Conservation (phyloP, 2,329 filamentous ascomycete species). For the Aspergillus puulaauensis region DNA sequence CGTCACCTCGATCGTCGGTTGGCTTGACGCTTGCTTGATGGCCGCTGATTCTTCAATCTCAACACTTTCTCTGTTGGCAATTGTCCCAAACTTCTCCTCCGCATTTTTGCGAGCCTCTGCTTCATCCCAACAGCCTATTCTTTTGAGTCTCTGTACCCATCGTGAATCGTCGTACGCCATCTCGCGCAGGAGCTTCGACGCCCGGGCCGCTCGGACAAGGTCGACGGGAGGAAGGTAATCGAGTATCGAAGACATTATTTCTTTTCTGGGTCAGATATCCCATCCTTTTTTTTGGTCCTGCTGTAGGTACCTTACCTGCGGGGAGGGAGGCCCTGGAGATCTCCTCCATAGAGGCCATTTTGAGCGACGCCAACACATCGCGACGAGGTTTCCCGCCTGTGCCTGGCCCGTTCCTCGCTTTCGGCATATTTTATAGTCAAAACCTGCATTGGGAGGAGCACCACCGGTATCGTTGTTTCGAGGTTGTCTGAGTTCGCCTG, state of each 20-base stretch:
- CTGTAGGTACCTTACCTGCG: constrained; percentile 59
- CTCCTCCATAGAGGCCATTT: constrained; percentile 72
- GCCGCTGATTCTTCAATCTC: constrained; percentile 27
- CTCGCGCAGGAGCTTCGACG: constrained; percentile 83
- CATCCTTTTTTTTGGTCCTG: not conserved
- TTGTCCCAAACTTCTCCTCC: constrained; percentile 61
- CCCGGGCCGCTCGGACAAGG: constrained; percentile 79
- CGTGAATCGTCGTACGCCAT: constrained; percentile 98
- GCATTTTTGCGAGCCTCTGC: constrained; percentile 76
- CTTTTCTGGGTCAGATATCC: constrained; percentile 48
- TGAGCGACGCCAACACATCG: constrained; percentile 71
- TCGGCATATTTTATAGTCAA: constrained; percentile 43
- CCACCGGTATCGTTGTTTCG: constrained; percentile 4
- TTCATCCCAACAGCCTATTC: constrained; percentile 92
- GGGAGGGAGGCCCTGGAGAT: constrained; percentile 76
- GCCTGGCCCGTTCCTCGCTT: constrained; percentile 46
- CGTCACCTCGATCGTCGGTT: constrained; percentile 22
- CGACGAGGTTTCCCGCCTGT: constrained; percentile 38
- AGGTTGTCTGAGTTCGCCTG: constrained; percentile 11
- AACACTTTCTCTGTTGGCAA: constrained; percentile 26
- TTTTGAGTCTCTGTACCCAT: constrained; percentile 84
- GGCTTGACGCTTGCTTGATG: constrained; percentile 11
- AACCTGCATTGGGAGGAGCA: constrained; percentile 27
- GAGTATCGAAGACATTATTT: constrained; percentile 84
- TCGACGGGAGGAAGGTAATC: constrained; percentile 85